Evolutionary conservation across 2,329 filamentous ascomycete species (phyloP), one percentile per base, ranked within the genome.

Genomic region (Onygenales sp.): DNA sequence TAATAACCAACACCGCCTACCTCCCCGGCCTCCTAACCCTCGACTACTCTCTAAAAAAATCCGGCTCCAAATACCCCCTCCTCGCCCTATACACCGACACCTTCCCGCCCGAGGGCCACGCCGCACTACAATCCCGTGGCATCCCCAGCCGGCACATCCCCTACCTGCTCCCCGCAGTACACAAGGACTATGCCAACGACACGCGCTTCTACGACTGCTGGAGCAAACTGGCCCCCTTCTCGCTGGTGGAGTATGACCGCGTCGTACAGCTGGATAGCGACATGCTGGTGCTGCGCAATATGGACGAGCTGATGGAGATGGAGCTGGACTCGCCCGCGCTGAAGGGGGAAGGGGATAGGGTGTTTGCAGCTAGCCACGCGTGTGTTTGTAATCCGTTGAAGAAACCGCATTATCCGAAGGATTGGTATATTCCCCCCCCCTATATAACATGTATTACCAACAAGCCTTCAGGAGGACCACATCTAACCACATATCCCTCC

Each of bases 281-380:
- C 72, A 95, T 95, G 89, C 73, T 95, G 49, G 83, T 88, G 6
- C 70, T 85, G 59, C 77, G 77, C 62, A 94, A 94, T 70, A 95
- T 95, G 87, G 90, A 95, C 67, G 89, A 94, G 73, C 74, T 95
- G 60, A 94, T 95, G 88, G 82, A 88, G n/a, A 62, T 95, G 49
- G 74, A 81, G 56, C 79, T 94, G 45, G 87, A 92, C 68, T 64
- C 73, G 17, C 74, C 80, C 0, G 72, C 71, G 42, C 55, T 75
- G 54, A 73, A 62, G 1, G 82, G 62, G 9, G 73, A 71, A 14
- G 82, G 85, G 21, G 66, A 77, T 44, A 77, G 80, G 44, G 86
- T 95, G 36, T 92, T 95, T 69, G 89, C 88, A 1, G 88, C 88
- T 4, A 83, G 83, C 58, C 88, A 92, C 70, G 89, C 89, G 4